These are phyloP conservation scores for Microcyclospora pomicola DNA, from an alignment of 2,329 filamentous ascomycete species.

Conservation along the genomic window DNA sequence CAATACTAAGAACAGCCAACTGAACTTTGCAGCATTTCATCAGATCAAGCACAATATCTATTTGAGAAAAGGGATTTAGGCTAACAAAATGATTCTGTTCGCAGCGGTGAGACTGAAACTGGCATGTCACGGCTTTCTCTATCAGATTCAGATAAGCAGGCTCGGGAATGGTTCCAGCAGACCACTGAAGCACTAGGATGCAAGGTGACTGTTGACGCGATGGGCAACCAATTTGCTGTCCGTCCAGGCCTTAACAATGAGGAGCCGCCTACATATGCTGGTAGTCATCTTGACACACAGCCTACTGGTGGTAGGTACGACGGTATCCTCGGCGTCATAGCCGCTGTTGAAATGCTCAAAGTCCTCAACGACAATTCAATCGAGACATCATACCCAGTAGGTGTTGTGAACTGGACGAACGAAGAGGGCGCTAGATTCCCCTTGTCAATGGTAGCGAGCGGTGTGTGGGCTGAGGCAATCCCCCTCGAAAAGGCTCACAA, in stretches of 20 bases:
- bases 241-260: conserved; percentile 47
- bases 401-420: conserved; percentile 68
- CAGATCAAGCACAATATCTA: neutral
- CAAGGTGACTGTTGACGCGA: conserved; percentile 52
- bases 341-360: conserved; percentile 59
- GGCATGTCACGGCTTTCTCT: conserved; percentile 66
- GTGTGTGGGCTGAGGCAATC: conserved; percentile 62
- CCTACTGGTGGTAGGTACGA: conserved; percentile 56
- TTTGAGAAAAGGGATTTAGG: neutral
- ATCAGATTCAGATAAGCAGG: conserved; percentile 56
- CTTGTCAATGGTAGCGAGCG: conserved; percentile 58
- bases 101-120: conserved; percentile 41
- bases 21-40: conserved; percentile 3
- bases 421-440: conserved; percentile 75
- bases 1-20: conserved; percentile 15
- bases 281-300: conserved; percentile 41
- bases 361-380: conserved; percentile 53
- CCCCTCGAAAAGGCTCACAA: conserved; percentile 47
- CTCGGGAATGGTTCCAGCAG: conserved; percentile 60
- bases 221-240: conserved; percentile 71
- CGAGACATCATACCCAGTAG: conserved; percentile 57
- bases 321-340: conserved; percentile 60
- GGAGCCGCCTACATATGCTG: conserved; percentile 25
- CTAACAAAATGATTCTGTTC: conserved; percentile 3
- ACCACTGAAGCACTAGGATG: conserved; percentile 52